Evolutionary conservation across 305 asterid genomes (phyloP), one percentile per base, ranked within the genome.

Genomic region (Rubia peregrina): DNA sequence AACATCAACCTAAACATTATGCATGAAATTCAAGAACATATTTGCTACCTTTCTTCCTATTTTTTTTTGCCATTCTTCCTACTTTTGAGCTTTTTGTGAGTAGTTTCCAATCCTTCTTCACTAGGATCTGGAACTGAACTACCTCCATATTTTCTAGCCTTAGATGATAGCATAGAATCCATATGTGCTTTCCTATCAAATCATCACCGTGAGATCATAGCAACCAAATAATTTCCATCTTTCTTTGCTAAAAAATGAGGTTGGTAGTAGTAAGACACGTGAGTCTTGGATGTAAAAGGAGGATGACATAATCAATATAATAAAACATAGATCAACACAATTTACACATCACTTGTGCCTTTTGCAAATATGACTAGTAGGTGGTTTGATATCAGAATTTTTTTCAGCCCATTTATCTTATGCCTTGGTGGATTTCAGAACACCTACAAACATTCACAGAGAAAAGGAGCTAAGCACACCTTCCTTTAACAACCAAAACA

Each of bases 101-200:
- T 87, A 75, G 96, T 94, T 89, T 88, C 92, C 51, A 91, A 89
- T 75, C 89, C 98, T 80, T 86, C 96, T 73, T 91, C 96, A 71
- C 86, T 88, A 51, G 96, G 98, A 71, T 88, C 89, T 5, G 88
- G 71, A 53, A 55, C 75, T 44, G 82, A 70, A 63, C 76, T 84
- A 30, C 62, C 94, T 67, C 97, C 92, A n/a, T 85, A 89, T 78
- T 80, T 89, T 70, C 75, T n/a, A n/a, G n/a, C n/a, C n/a, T n/a
- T n/a, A n/a, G n/a, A n/a, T n/a, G n/a, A n/a, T n/a, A n/a, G n/a
- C n/a, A n/a, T n/a, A n/a, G n/a, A n/a, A n/a, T n/a, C n/a, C n/a
- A n/a, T n/a, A n/a, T n/a, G n/a, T n/a, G n/a, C n/a, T n/a, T n/a
- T 86, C 77, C 98, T 86, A 84, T 87, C 94, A 41, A 56, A 86